Base-by-base conservation (phyloP, 1,284 basidiomycete genomes). In the Leucoagaricus sp. region DNA sequence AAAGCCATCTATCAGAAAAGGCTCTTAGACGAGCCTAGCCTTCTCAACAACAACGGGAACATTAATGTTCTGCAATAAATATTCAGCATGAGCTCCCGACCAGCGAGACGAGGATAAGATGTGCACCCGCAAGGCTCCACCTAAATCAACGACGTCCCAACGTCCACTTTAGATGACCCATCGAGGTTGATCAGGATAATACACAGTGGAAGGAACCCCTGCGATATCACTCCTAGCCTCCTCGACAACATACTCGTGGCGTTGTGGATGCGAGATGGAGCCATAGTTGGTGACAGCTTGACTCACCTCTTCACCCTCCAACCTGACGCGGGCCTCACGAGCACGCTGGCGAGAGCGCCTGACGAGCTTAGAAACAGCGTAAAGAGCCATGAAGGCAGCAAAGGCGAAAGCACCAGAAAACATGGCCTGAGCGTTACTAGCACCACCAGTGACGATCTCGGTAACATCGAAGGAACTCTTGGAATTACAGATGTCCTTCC, bases 221-320 rank as follows among this genome's bases (percentile, higher is more conserved):
- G 64, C 65, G 51, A 68, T 67, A 26, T 62, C 63, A 48, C 52
- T 61, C 31, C 57, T 57, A 44, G 48, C 62, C 36, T 61, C 60
- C 25, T 59, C 62, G 25, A 47, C 52, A 13, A 45, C 47, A 25
- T 38, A 49, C 19, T 46, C 52, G 28, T 33, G 44, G 19, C 38
- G 54, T 49, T 59, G 54, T 47, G 64, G 57, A 47, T 60, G 62
- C 55, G 65, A 60, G 58, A 74, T 69, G 55, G 74, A 65, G 59
- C 74, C 72, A 58, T 75, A 76, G 63, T 69, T 62, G 63, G 61
- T 59, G 57, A 68, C 64, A 59, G 68, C 67, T 63, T 71, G 62
- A 74, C 80, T 77, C 67, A 84, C 84, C 80, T 85, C 84, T 61
- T 82, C 77, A 64, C 83, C 83, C 57, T 69, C 70, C 52, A 85